Evolutionary conservation across 2,329 filamentous ascomycete species (phyloP).

Genomic region (Fusarium odoratissimum): DNA sequence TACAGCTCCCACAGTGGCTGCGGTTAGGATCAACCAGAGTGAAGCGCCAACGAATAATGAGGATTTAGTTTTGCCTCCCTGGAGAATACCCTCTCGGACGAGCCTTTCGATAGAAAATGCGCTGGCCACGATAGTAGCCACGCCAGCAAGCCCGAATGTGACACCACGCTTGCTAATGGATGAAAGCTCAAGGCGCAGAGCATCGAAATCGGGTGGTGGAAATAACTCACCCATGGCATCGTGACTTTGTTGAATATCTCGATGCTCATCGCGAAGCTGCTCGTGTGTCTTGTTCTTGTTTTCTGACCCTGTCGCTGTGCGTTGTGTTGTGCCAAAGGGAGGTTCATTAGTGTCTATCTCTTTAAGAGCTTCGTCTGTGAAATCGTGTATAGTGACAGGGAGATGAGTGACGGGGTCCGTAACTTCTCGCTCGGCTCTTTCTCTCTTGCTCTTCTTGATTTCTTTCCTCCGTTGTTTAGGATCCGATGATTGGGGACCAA

Average conservation of each 20-base stretch:
- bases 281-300: constrained; percentile 55
- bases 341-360: constrained; percentile 48
- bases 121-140: constrained; percentile 48
- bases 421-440: constrained; percentile 68
- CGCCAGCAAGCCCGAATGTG: constrained; percentile 53
- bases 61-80: constrained; percentile 6
- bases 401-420: constrained; percentile 80
- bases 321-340: constrained; percentile 51
- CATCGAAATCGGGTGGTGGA: constrained; percentile 61
- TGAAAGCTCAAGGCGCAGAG: constrained; percentile 50
- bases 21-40: constrained; percentile 45
- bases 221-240: constrained; percentile 58
- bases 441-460: constrained; percentile 58
- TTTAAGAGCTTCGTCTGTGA: constrained; percentile 70
- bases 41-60: constrained; percentile 38
- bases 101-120: constrained; percentile 41
- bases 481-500: constrained; percentile 52
- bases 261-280: constrained; percentile 52
- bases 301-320: constrained; percentile 53
- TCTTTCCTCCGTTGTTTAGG: constrained; percentile 61
- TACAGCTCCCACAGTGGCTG: constrained; percentile 41
- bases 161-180: constrained; percentile 49
- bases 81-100: constrained; percentile 22
- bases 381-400: constrained; percentile 75
- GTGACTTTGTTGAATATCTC: constrained; percentile 52